Evolutionary conservation across 257 asterid species (phyloP), one percentile per base, ranked within the genome.

Genomic region (Plantago ovata): DNA sequence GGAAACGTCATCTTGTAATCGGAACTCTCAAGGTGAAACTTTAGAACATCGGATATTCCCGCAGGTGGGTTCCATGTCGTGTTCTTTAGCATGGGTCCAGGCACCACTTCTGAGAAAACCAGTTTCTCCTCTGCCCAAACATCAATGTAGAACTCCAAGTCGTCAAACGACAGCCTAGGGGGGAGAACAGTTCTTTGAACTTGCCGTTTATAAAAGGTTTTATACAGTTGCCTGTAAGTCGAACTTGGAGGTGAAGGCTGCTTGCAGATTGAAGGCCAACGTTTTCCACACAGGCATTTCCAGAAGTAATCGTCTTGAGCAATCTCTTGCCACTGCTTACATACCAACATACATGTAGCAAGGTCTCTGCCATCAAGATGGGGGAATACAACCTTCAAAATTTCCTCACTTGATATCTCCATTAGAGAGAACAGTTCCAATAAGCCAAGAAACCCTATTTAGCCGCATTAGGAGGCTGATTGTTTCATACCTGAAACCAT

Each of bases 1-100:
- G 97, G 97, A 58, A 89, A 52, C 19, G 92, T 84, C 99, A 93
- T 93, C 81, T 81, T 93, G 79, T 84, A 89, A 49, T 89, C 94
- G 7, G 87, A 76, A 53, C 90, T 84, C 48, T 74, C 80, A 78
- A 93, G 69, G 81, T 89, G 95, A 64, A 70, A 75, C 76, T 64
- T 84, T 18, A 93, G 84, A 53, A 69, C 87, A 32, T 89, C 86
- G 13, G 84, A 75, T 56, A 86, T 77, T 38, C 95, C 96, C n/a
- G 77, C 65, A 10, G 97, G 97, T 6, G 92, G 88, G 24, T 67
- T 42, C 92, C 89, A 77, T 11, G 61, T 49, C 10, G 94, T 89
- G 70, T 74, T 84, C 57, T 72, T 81, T 63, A 89, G 94, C 38
- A 78, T 73, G 4, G 84, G 89, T 18, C 97, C 99, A 0, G 92